Evolutionary conservation across 2,329 filamentous ascomycete genomes (phyloP), one percentile per base, ranked within the genome.

Genomic region (Plenodomus tracheiphilus): DNA sequence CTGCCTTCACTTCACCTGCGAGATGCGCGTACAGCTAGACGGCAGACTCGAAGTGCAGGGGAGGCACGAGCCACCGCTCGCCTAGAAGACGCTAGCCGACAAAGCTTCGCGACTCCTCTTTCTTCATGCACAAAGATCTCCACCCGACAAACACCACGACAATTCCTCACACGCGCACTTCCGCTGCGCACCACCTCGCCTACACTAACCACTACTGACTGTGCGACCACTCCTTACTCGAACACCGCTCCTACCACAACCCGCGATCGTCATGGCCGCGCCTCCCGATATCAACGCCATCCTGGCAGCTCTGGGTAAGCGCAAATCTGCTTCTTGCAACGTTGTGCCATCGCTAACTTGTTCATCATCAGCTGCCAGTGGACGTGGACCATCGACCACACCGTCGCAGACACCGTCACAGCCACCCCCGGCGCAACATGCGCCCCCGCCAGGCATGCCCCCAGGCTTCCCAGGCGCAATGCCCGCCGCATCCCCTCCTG

Each of bases 321-420:
- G 25, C 41, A 28, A 30, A 15, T 22, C 35, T 41, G 35, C 15
- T 17, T 38, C 13, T 37, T 25, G 18, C 19, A 4, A 11, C 10
- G 4, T 15, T 32, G 28, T 11, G 28, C 28, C 28, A 32, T 32
- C 13, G 28, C 28, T 32, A 32, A 32, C 28, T 15, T 15, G 6
- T 10, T 15, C 11, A 32, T 15, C 11, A 32, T 10, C 28, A 78
- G 79, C 80, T 59, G 64, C 64, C 30, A 11, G 28, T 15, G 77
- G 80, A 56, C 59, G 62, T 34, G 75, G 76, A 43, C 74, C 77
- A 37, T 75, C 76, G 47, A 72, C 73, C 20, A 75, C 77, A 11
- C 77, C 78, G 16, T 72, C 75, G 35, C 80, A 79, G 51, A 70
- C 71, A n/a, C 71, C 74, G 15, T 69, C 69, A 47, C 76, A 74